Evolutionary conservation across 805 yeast genomes (phyloP).

Genomic region (Nakazawaea ambrosiae): DNA sequence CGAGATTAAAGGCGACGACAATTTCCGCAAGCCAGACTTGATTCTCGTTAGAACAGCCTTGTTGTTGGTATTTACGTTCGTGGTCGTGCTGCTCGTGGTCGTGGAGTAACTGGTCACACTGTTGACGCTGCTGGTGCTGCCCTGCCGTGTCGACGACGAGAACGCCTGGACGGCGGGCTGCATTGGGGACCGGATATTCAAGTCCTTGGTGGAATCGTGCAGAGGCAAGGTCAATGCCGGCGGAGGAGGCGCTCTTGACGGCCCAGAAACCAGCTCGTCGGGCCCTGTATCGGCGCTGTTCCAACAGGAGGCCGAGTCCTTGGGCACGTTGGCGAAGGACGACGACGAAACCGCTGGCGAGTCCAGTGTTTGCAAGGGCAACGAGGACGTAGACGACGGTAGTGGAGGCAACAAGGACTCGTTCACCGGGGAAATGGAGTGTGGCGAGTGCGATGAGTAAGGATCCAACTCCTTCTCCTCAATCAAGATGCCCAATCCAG

Average conservation of each 20-base stretch:
- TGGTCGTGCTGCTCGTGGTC: too few species aligned
- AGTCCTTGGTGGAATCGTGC: background rate
- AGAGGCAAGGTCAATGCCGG: background rate
- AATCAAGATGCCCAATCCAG: constrained; percentile 2
- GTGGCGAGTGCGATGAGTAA: too few species aligned
- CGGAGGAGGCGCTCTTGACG: background rate
- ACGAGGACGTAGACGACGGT: constrained; percentile 1
- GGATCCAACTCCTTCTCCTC: background rate
- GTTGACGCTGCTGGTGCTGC: constrained; percentile 4
- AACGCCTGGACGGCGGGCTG: background rate
- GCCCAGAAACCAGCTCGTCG: background rate
- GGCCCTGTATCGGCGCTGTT: background rate
- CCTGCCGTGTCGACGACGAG: constrained; percentile 2
- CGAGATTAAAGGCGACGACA: constrained; percentile 3
- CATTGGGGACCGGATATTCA: background rate
- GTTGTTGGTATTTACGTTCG: background rate
- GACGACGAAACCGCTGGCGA: background rate
- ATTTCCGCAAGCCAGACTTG: constrained; percentile 5
- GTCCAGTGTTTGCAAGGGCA: constrained; percentile 5
- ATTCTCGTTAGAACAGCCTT: constrained; percentile 5
- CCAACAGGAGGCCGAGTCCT: background rate
- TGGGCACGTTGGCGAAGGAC: background rate
- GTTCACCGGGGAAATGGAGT: background rate
- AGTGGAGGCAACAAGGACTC: constrained; percentile 2
- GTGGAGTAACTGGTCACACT: constrained; percentile 1